Evolutionary conservation across 176 grass and related monocot species (phyloP).

Genomic region (Zea luxurians): DNA sequence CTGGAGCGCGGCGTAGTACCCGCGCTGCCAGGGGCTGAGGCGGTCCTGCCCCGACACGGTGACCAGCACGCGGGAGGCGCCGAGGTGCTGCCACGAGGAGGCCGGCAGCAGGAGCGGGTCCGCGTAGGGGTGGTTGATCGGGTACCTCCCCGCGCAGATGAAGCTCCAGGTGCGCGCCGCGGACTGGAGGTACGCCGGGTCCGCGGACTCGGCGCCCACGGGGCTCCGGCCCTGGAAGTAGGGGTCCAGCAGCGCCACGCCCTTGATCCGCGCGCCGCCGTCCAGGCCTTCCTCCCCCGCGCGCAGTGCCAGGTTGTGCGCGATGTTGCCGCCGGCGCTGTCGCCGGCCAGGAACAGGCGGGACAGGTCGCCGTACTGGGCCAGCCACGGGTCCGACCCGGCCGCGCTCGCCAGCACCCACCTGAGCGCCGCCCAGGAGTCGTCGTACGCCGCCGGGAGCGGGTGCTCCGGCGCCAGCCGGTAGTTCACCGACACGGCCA

Average conservation of each 20-base stretch:
- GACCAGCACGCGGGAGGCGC: slow-evolving; percentile 50
- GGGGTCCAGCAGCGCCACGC: slow-evolving; percentile 65
- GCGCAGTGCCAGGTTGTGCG: slow-evolving; percentile 76
- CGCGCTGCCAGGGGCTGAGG: slow-evolving; percentile 55
- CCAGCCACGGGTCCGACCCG: slow-evolving; percentile 54
- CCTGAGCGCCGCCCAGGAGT: slow-evolving; percentile 71
- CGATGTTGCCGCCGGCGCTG: slow-evolving; percentile 86
- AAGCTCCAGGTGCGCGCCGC: slow-evolving; percentile 67
- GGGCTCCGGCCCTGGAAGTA: slow-evolving; percentile 70
- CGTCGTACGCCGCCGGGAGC: slow-evolving; percentile 72
- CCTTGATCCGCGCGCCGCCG: slow-evolving; percentile 50
- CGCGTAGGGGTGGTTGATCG: slow-evolving; percentile 62
- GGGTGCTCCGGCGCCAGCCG: slow-evolving; percentile 75
- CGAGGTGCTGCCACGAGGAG: slow-evolving; percentile 48
- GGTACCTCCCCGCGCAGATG: slow-evolving; percentile 57
- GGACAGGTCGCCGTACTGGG: slow-evolving; percentile 58
- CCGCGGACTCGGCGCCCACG: slow-evolving; percentile 41
- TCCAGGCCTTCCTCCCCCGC: slow-evolving; percentile 36
- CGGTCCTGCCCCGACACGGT: slow-evolving; percentile 54
- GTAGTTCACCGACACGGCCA: slow-evolving; percentile 73
- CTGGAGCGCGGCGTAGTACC: slow-evolving; percentile 45
- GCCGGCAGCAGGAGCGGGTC: slow-evolving; percentile 55
- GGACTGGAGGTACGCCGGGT: slow-evolving; percentile 49
- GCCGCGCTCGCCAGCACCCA: slow-evolving; percentile 58
- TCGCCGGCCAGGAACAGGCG: slow-evolving; percentile 67